phyloP scores from a whole-genome alignment of 2,329 filamentous ascomycete species.

The Epichloe scottii region DNA sequence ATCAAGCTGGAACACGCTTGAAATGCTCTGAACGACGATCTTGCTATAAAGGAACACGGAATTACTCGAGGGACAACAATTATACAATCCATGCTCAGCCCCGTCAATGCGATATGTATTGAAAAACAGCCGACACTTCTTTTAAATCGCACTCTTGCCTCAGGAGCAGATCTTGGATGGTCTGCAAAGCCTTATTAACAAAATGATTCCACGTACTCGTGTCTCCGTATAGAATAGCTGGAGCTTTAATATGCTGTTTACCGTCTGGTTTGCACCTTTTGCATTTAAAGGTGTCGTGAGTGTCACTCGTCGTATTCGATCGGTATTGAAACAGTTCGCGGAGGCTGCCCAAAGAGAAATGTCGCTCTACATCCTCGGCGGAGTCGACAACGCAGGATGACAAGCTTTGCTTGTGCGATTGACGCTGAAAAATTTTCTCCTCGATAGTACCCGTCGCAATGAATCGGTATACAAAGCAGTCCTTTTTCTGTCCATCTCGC shows the following conservation, averaged over 20 bases:
- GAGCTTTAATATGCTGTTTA: slow-evolving; percentile 76
- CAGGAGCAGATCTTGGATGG: slow-evolving; percentile 83
- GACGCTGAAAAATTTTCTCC: slow-evolving; percentile 97
- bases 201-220: slow-evolving; percentile 99
- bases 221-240: slow-evolving; percentile 92
- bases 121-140: slow-evolving; percentile 89
- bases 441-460: slow-evolving; percentile 97
- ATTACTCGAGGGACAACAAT: neutral
- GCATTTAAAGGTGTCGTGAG: slow-evolving; percentile 97
- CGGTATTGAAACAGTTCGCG: slow-evolving; percentile 92
- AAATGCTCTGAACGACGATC: no score
- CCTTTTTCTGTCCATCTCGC: slow-evolving; percentile 98
- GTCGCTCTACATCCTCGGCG: slow-evolving; percentile 90
- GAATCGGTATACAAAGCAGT: slow-evolving; percentile 99
- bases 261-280: slow-evolving; percentile 86
- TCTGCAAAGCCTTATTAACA: slow-evolving; percentile 62
- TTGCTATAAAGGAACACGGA: no score
- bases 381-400: slow-evolving; percentile 95
- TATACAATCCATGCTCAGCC: neutral
- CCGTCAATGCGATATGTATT: slow-evolving; percentile 80
- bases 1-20: no score
- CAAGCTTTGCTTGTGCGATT: slow-evolving; percentile 94
- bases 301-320: slow-evolving; percentile 74
- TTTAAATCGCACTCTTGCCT: slow-evolving; percentile 69
- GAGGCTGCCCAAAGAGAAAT: slow-evolving; percentile 85